Evolutionary conservation across 495 filamentous ascomycete species (phyloP), one percentile per base, ranked within the genome.

Genomic region (Collariella sp.): DNA sequence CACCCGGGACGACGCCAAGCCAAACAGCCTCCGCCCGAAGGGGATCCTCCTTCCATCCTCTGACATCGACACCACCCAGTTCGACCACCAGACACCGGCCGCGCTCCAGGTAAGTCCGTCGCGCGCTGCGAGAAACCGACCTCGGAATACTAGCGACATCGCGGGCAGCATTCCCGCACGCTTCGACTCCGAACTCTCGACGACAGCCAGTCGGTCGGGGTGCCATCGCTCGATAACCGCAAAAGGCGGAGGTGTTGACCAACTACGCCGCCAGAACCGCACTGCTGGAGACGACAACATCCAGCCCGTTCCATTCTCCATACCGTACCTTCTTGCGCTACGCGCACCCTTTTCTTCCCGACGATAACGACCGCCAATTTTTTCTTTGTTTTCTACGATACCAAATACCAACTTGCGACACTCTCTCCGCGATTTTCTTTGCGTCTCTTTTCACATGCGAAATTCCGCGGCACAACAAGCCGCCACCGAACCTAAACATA

Each of bases 361-460:
- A 55, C 51, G 41, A 36, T 41, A 53, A 54, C 58, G 55, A 59
- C 52, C 12, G 34, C 53, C 53, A 54, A 58, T 33, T 50, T 57
- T 44, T 33, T 46, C 54, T 48, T 44, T 56, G 22, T 56, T 52
- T 48, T 51, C 31, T 39, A 20, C 58, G 44, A 56, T 38, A 52
- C 57, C 57, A 35, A 52, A 56, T 38, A 52, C 57, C 57, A 35
- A 52, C 44, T 51, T 13, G 43, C 56, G 43, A 44, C 58, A 42
- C 49, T 53, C 54, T 42, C 43, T 62, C 42, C 16, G 16, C 29
- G 20, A 29, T 42, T 50, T 57, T 36, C 50, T 39, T 48, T 48
- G 18, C 26, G n/a, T 40, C 47, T 23, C 22, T 41, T 18, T 54
- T 60, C 63, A 63, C 61, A 67, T 67, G 64, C 62, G 36, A 56